Percentiles rank a stretch among this genome's conserved stretches.
phyloP scores from a whole-genome alignment of 2,329 filamentous ascomycete species.

The Fonsecaea monophora region DNA sequence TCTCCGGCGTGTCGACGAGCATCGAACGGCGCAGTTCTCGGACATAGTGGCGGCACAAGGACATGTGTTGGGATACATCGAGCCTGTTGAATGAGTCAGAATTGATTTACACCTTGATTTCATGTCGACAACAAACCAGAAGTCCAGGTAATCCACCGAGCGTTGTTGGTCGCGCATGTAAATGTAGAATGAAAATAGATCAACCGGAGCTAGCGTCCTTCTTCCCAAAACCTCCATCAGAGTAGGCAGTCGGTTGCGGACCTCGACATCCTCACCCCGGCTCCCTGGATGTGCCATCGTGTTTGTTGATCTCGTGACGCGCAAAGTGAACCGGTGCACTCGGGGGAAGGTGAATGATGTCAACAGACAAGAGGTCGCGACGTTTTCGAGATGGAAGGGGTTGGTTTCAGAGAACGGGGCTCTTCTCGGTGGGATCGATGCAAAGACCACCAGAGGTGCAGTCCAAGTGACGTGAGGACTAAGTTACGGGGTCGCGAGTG shows the following conservation, averaged over 20 bases:
- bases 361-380: not conserved
- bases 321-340: not conserved
- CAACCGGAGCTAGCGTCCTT: conserved; percentile 91
- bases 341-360: not conserved
- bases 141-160: conserved; percentile 97
- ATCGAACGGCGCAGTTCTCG: conserved; percentile 92
- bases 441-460: conserved; percentile 2
- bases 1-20: conserved; percentile 88
- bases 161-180: conserved; percentile 99
- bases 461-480: conserved; percentile 17
- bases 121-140: conserved; percentile 73
- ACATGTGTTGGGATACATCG: conserved; percentile 99
- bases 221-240: conserved; percentile 95
- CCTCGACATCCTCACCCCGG: conserved; percentile 47
- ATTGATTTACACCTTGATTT: not conserved
- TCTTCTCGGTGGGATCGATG: not conserved
- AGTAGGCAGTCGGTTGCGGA: conserved; percentile 85
- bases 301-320: not conserved
- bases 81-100: conserved; percentile 67
- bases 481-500: not conserved
- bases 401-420: not conserved
- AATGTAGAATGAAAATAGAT: conserved; percentile 98
- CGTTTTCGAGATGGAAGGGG: not conserved
- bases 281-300: conserved; percentile 29
- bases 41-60: conserved; percentile 92